Evolutionary conservation across 495 filamentous ascomycete species (phyloP), one percentile per base, ranked within the genome.

Genomic region (Daldinia loculata): DNA sequence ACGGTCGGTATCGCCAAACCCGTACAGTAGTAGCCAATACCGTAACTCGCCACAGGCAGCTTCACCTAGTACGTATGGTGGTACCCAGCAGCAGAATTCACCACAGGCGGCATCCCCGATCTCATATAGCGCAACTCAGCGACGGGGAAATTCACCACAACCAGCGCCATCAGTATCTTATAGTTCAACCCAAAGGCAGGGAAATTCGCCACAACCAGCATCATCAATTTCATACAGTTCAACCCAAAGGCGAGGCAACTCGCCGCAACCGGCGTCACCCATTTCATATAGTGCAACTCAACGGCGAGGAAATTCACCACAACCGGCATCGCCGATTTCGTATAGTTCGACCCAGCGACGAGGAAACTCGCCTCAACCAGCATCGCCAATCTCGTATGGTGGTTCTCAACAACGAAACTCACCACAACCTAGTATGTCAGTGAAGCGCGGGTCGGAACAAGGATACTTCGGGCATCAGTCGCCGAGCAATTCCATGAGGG

Each of bases 381-480:
- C 77, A 4, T 75, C 68, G 17, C 70, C 50, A 56, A 82, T 52
- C 71, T 75, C 56, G 22, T 74, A 70, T 17, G 59, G 59, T 6
- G 27, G 52, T 70, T 77, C 27, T 71, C 85, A 79, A 60, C 78
- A 69, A 75, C 78, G 76, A 38, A 78, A 83, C 50, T 78, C 78
- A 17, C 67, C 76, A 9, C 75, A 79, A 36, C 67, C 76, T 43
- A 72, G 69, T 19, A 69, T 75, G 56, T 62, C 77, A 2, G 72
- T 77, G 0, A 89, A 88, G 71, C 88, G 89, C 15, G 82, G 82
- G 2, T 83, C 84, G 30, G 86, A 89, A 50, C 83, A 84, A 45
- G 82, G 83, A 4, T 89, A 89, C 79, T 84, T 81, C 39, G 83
- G 84, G 56, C 84, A 89, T 59, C 79, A 83, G 39, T 90, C 89